A percentile compares a stretch with the other conserved stretches of the same genome.
phyloP scores from a whole-genome alignment of 768 basidiomycete genomes.

The Tubosaeta sp. region DNA sequence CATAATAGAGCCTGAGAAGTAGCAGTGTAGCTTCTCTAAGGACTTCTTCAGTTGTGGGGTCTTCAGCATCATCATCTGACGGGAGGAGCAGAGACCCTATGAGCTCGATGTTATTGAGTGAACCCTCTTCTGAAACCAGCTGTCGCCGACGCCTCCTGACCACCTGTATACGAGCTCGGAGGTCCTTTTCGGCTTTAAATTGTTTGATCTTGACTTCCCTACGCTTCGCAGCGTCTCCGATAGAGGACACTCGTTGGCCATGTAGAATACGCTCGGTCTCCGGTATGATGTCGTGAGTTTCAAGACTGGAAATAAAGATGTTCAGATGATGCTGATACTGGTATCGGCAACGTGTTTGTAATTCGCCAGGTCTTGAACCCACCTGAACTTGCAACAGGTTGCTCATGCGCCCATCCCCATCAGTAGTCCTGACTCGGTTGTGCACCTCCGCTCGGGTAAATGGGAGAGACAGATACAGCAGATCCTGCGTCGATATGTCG shows the following conservation, averaged over 20 bases:
- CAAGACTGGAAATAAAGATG: constrained; percentile 47
- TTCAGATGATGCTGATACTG: constrained; percentile 43
- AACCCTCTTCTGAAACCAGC: constrained; percentile 27
- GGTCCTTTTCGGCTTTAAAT: constrained; percentile 80
- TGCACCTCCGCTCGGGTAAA: constrained; percentile 65
- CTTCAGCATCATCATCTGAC: constrained; percentile 38
- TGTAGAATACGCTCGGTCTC: constrained; percentile 56
- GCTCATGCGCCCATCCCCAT: constrained; percentile 53
- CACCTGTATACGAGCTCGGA: constrained; percentile 62
- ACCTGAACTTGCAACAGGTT: constrained; percentile 58
- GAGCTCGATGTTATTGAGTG: constrained; percentile 55
- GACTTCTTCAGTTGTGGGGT: constrained; percentile 59
- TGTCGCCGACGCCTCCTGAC: constrained; percentile 54
- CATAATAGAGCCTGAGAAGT: constrained; percentile 70
- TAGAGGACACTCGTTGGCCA: constrained; percentile 41
- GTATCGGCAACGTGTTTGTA: constrained; percentile 1
- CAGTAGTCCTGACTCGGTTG: constrained; percentile 52
- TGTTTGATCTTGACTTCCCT: constrained; percentile 90
- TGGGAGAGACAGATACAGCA: constrained; percentile 72
- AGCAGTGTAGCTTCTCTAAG: constrained; percentile 65
- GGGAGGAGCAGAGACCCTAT: constrained; percentile 58
- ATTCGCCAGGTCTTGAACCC: constrained; percentile 23
- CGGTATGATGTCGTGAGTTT: constrained; percentile 64
- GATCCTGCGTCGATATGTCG: constrained; percentile 73
- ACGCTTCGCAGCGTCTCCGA: constrained; percentile 62